A percentile compares a stretch with the other conserved stretches of the same genome.
phyloP scores from a whole-genome alignment of 371 early-diverging fungal species.

The Mycotypha africana region DNA sequence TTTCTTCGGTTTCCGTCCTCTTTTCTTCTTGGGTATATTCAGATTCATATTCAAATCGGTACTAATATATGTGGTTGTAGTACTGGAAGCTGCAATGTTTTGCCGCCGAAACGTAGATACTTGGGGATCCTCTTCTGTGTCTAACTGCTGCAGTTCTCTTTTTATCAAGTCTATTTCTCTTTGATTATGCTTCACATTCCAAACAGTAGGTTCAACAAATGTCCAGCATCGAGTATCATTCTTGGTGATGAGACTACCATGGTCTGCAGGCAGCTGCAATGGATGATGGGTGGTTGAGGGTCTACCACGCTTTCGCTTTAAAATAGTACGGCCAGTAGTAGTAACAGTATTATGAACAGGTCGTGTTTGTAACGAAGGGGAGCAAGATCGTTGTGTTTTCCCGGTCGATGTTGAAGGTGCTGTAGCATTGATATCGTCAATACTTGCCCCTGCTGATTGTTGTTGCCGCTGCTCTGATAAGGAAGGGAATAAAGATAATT shows the following conservation, averaged over 20 bases:
- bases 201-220: conserved; percentile 28
- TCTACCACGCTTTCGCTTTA: conserved; percentile 41
- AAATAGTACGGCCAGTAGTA: too few relatives aligned
- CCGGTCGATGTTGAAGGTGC: too few relatives aligned
- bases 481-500: conserved; percentile 14
- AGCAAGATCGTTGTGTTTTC: too few relatives aligned
- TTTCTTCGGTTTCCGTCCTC: conserved; percentile 46
- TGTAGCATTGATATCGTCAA: too few relatives aligned
- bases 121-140: too few relatives aligned
- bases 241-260: conserved; percentile 13
- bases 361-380: too few relatives aligned
- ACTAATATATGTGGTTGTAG: conserved; percentile 30
- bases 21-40: conserved; percentile 44
- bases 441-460: too few relatives aligned
- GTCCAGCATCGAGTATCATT: too few relatives aligned
- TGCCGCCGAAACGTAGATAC: too few relatives aligned
- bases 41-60: conserved; percentile 36
- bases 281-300: too few relatives aligned
- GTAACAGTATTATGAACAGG: too few relatives aligned
- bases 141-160: neutral
- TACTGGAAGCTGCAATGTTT: conserved; percentile 1
- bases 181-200: conserved; percentile 22
- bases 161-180: neutral
- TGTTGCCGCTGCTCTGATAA: too few relatives aligned
- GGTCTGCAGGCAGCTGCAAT: conserved; percentile 23